phyloP scores from a whole-genome alignment of 139 green algal species.

The Astrephomene gubernaculifera region DNA sequence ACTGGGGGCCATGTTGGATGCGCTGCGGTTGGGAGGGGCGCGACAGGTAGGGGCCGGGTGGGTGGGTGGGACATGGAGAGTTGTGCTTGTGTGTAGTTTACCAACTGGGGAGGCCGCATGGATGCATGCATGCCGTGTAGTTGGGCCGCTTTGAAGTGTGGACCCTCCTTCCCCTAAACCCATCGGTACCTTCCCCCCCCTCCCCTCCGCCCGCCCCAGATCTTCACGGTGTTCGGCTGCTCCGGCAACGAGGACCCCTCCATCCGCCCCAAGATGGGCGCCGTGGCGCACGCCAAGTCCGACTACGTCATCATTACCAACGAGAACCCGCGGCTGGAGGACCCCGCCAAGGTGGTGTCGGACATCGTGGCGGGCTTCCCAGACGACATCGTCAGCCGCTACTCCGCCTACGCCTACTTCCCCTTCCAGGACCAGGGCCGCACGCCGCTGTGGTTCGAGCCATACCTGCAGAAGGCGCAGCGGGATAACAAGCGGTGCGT shows the following conservation, averaged over 20 bases:
- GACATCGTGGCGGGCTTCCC: constrained; percentile 87
- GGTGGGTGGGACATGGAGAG: no score
- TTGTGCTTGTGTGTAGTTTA: no score
- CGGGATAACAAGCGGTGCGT: constrained; percentile 59
- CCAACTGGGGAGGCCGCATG: no score
- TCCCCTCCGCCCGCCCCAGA: constrained; percentile 32
- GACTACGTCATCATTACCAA: constrained; percentile 96
- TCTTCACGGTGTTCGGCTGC: constrained; percentile 94
- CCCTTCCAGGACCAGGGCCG: constrained; percentile 73
- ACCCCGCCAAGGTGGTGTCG: constrained; percentile 38
- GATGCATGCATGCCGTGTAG: no score
- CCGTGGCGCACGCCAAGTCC: constrained; percentile 85
- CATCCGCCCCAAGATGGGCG: constrained; percentile 80
- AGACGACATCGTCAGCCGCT: constrained; percentile 72
- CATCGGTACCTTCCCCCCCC: no score
- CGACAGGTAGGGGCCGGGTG: constrained; percentile 36
- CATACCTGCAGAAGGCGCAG: constrained; percentile 72
- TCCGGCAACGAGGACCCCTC: constrained; percentile 68
- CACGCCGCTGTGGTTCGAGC: constrained; percentile 77
- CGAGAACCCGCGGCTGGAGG: constrained; percentile 80
- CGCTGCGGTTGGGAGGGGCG: constrained; percentile 64
- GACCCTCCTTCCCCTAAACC: no score
- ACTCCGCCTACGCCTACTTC: constrained; percentile 66
- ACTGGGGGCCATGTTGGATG: constrained; percentile 72
- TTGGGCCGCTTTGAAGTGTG: no score